Evolutionary conservation across 768 basidiomycete species (phyloP).

Genomic region (Termitomyces sp.): DNA sequence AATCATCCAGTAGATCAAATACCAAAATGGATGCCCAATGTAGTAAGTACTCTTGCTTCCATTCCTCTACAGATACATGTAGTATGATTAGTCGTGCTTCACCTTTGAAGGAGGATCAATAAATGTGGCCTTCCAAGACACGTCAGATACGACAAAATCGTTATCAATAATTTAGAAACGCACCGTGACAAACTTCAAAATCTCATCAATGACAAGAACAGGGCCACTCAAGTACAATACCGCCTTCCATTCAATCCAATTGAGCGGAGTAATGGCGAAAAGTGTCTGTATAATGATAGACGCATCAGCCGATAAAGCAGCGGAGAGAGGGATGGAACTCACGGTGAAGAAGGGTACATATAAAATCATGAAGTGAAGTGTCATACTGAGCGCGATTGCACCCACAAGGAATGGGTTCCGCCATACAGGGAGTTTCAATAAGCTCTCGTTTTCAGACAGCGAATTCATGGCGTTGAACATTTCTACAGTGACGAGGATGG

Average conservation of each 20-base stretch:
- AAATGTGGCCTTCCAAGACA: slow-evolving; percentile 42
- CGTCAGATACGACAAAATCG: not conserved
- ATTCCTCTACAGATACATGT: slow-evolving; percentile 16
- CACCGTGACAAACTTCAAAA: slow-evolving; percentile 81
- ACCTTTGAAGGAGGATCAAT: slow-evolving; percentile 55
- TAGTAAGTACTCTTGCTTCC: not conserved
- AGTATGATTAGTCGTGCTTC: slow-evolving; percentile 38
- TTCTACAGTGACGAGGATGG: slow-evolving; percentile 92
- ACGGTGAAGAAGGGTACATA: slow-evolving; percentile 98
- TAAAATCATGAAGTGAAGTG: slow-evolving; percentile 88
- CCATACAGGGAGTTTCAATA: slow-evolving; percentile 89
- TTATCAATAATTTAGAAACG: slow-evolving; percentile 21
- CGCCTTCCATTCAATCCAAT: slow-evolving; percentile 94
- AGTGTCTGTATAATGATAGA: slow-evolving; percentile 46
- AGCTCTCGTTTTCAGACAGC: slow-evolving; percentile 93
- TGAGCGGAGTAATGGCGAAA: slow-evolving; percentile 91
- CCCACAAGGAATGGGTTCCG: slow-evolving; percentile 90
- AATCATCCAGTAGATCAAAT: not conserved
- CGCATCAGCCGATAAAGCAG: not conserved
- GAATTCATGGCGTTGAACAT: slow-evolving; percentile 99
- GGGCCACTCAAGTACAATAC: slow-evolving; percentile 86
- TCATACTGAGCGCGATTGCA: slow-evolving; percentile 90
- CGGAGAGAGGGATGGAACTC: slow-evolving; percentile 24
- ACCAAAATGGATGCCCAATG: not conserved
- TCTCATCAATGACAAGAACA: slow-evolving; percentile 86